Conservation (phyloP, 345 rosid genomes). For the Boechera divaricarpa region DNA sequence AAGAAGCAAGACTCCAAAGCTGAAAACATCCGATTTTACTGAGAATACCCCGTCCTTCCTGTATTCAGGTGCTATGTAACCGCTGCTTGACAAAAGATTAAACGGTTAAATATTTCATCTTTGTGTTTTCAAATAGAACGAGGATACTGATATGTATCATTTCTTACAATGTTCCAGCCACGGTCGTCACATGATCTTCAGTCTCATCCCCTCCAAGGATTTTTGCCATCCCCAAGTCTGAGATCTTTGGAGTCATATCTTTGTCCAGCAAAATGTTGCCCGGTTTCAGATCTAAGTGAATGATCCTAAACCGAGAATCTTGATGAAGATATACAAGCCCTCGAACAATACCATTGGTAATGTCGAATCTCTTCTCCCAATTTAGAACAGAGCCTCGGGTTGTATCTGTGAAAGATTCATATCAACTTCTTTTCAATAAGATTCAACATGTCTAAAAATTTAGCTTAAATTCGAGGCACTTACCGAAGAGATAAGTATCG, state of each 20-base stretch:
- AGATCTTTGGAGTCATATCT: background rate
- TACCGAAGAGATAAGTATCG: background rate
- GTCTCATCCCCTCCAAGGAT: constrained; percentile 1
- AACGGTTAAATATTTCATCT: background rate
- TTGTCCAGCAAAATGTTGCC: background rate
- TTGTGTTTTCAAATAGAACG: background rate
- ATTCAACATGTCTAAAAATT: too few relatives aligned
- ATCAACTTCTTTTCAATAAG: background rate
- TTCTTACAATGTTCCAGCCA: background rate
- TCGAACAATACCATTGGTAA: background rate
- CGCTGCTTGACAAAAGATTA: background rate
- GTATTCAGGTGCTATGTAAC: background rate
- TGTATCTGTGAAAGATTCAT: background rate
- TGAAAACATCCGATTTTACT: background rate
- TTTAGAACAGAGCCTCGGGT: background rate
- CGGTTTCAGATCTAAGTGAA: background rate
- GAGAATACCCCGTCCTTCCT: background rate
- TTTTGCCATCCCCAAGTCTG: background rate
- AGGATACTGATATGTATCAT: background rate
- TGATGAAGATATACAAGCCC: background rate
- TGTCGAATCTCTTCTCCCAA: background rate
- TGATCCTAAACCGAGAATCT: background rate
- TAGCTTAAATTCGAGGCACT: background rate
- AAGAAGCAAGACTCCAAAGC: background rate
- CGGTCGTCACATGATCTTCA: background rate